Evolutionary conservation across 495 filamentous ascomycete genomes (phyloP).

Genomic region (Aspergillus hancockii): DNA sequence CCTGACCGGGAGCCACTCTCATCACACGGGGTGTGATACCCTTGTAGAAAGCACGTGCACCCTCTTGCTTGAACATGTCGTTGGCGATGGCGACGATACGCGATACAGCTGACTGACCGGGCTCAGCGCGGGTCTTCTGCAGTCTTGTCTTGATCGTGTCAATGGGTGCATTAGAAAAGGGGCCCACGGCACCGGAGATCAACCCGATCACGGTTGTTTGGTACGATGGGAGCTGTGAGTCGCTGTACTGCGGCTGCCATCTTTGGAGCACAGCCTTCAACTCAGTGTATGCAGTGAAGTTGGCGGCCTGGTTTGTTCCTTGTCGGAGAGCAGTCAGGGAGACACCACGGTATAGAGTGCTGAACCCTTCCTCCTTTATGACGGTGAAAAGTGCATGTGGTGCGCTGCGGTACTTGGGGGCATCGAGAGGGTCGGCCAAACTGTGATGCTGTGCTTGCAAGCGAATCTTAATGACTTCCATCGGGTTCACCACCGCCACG

Average conservation of each 20-base stretch:
- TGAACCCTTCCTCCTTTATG: slow-evolving; percentile 83
- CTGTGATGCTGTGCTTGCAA: slow-evolving; percentile 96
- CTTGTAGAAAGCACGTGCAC: slow-evolving; percentile 94
- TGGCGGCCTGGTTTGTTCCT: slow-evolving; percentile 96
- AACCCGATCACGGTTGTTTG: slow-evolving; percentile 91
- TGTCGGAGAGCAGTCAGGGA: slow-evolving; percentile 90
- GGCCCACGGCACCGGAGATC: slow-evolving; percentile 91
- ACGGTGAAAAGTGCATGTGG: slow-evolving; percentile 95
- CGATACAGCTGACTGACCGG: slow-evolving; percentile 74
- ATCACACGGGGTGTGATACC: slow-evolving; percentile 97
- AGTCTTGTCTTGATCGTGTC: slow-evolving; percentile 98
- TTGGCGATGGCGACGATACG: slow-evolving; percentile 76
- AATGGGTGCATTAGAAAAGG: slow-evolving; percentile 94
- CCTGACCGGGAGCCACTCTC: slow-evolving; percentile 96
- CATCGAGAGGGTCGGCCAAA: slow-evolving; percentile 87
- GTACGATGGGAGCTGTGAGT: slow-evolving; percentile 71
- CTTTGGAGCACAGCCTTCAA: slow-evolving; percentile 77
- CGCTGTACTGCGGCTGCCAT: slow-evolving; percentile 61
- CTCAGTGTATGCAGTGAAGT: slow-evolving; percentile 97
- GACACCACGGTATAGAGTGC: slow-evolving; percentile 88
- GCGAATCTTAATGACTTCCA: slow-evolving; percentile 99
- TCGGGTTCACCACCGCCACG: slow-evolving; percentile 92
- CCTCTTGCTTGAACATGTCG: slow-evolving; percentile 98
- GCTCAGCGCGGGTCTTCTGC: slow-evolving; percentile 83
- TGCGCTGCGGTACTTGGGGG: slow-evolving; percentile 96